Evolutionary conservation across 495 filamentous ascomycete species (phyloP), one percentile per base, ranked within the genome.

Genomic region (Zalerion maritima): DNA sequence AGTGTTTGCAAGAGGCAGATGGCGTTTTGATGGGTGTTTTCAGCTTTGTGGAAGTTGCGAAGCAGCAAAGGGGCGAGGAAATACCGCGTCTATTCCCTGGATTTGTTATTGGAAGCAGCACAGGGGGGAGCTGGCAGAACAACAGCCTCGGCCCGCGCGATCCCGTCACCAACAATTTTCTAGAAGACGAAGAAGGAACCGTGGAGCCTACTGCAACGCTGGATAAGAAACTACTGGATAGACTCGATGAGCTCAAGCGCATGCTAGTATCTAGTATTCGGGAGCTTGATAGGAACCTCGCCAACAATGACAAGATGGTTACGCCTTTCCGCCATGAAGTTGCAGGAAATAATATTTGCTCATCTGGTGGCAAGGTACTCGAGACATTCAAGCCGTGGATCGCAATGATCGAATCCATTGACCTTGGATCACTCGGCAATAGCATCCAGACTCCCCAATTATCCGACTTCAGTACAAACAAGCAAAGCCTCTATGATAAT

Each of bases 1-100:
- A 97, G 46, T 97, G 89, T 45, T 55, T 96, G 40, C 78, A 84
- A 46, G 91, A 97, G 57, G 91, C 89, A 4, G 87, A 96, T 38
- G 89, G 87, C 24, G 86, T 97, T 13, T 67, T 96, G 28, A 69
- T 86, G 29, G 85, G 85, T 7, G 85, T 96, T 15, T 92, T 82
- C 49, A 85, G 81, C 37, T 97, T 91, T 52, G 87, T 94, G 9
- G 87, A 96, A 43, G 78, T 94, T 31, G 89, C 89, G 13, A 75
- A 79, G 41, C 79, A 87, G 41, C 89, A 96, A 46, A 68, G 86
- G 25, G 84, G 83, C 24, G 85, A 91, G 40, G 74, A 77, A 14
- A 85, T 97, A 24, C 78, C 79, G 3, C 73, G 89, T n/a, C 62
- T 94, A 13, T 71, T 82, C 22, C 89, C 89, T 14, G 91, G 89